Evolutionary conservation across 2,329 filamentous ascomycete genomes (phyloP).

Genomic region (Claviceps fusiformis): DNA sequence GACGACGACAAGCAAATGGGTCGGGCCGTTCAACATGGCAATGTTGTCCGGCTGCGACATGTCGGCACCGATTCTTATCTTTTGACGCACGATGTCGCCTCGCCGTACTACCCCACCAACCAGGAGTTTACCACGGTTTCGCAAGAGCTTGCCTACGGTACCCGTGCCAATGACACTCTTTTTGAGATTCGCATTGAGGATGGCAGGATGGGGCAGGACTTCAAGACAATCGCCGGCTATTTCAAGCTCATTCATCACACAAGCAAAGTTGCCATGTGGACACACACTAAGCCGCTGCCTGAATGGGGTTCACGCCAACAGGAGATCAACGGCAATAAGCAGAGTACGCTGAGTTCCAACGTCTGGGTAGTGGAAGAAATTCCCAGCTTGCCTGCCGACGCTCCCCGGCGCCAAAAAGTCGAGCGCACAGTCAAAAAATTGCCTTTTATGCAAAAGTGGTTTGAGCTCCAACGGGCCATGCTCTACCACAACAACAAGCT

Average conservation of each 20-base stretch:
- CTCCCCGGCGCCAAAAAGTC: constrained; percentile 60
- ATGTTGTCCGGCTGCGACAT: constrained; percentile 76
- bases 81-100: constrained; percentile 91
- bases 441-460: constrained; percentile 86
- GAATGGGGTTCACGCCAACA: constrained; percentile 97
- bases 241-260: constrained; percentile 94
- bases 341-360: constrained; percentile 76
- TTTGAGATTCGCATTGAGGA: constrained; percentile 88
- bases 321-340: constrained; percentile 99
- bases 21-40: constrained; percentile 66
- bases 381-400: constrained; percentile 59
- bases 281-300: constrained; percentile 83
- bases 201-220: constrained; percentile 66
- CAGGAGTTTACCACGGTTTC: constrained; percentile 89
- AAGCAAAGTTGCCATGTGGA: constrained; percentile 98
- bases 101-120: constrained; percentile 91
- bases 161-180: constrained; percentile 73
- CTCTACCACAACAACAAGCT: constrained; percentile 99
- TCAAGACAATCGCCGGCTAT: constrained; percentile 80
- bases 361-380: constrained; percentile 91
- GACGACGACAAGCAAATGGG: constrained; percentile 44
- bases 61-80: constrained; percentile 74
- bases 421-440: constrained; percentile 68
- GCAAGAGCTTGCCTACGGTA: constrained; percentile 55
- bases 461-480: constrained; percentile 95